Conservation (phyloP, 331 rosid species). For the Malus hybrid region DNA sequence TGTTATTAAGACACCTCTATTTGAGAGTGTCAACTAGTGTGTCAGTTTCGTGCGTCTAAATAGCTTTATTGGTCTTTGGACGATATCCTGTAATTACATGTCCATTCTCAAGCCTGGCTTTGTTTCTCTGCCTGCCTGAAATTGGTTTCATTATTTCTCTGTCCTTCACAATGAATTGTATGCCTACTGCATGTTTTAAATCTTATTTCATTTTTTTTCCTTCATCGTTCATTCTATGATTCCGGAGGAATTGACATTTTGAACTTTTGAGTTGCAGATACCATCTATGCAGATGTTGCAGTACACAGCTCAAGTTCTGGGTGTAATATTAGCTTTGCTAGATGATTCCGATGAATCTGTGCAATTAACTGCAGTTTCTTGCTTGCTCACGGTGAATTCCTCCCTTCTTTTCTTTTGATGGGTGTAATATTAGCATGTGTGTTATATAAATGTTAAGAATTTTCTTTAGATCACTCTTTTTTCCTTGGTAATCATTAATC, state of each 20-base stretch:
- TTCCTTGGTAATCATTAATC: neutral
- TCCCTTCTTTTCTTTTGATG: neutral
- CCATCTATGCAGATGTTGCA: slow-evolving; percentile 71
- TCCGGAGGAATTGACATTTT: slow-evolving; percentile 8
- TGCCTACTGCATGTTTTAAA: neutral
- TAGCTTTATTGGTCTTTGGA: neutral
- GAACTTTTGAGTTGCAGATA: slow-evolving; percentile 50
- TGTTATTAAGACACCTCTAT: no score
- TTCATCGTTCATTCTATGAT: neutral
- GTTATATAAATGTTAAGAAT: neutral
- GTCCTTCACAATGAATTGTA: neutral
- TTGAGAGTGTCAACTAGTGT: no score
- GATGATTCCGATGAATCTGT: slow-evolving; percentile 89
- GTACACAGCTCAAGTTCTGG: slow-evolving; percentile 77
- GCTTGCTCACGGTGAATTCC: slow-evolving; percentile 67
- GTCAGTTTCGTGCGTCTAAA: no score
- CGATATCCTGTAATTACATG: neutral
- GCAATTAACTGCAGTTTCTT: slow-evolving; percentile 87
- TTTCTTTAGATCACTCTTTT: neutral
- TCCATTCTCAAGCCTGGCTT: neutral
- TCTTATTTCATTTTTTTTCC: neutral
- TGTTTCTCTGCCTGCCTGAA: neutral
- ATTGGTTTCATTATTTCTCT: neutral
- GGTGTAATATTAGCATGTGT: neutral
- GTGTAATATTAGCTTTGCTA: slow-evolving; percentile 85